Percentiles rank a stretch among this genome's conserved stretches.
Conservation (phyloP, 345 rosid genomes). For the Boechera retrofracta region DNA sequence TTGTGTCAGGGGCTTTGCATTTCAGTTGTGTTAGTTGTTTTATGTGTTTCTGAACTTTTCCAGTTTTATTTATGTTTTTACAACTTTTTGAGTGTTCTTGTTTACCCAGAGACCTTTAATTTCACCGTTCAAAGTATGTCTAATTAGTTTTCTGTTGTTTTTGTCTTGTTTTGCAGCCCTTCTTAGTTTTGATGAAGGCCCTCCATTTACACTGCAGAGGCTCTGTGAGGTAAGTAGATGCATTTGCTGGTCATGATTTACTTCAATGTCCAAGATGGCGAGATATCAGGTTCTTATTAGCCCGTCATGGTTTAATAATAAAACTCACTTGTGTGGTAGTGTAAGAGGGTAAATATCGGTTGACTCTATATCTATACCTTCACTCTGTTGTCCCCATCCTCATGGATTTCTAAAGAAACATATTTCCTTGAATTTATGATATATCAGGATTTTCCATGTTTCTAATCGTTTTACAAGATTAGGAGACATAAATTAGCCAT, state of each 20-base stretch:
- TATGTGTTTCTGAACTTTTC: neutral
- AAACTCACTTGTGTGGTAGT: neutral
- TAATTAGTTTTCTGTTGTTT: constrained; percentile 15
- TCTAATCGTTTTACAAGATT: neutral
- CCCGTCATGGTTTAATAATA: neutral
- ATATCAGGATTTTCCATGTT: neutral
- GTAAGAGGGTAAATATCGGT: neutral
- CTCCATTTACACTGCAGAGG: constrained; percentile 96
- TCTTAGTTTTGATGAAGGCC: constrained; percentile 76
- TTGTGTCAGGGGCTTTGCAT: neutral
- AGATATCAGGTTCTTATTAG: neutral
- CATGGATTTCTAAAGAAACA: constrained; percentile 2
- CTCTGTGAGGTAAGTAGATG: constrained; percentile 76
- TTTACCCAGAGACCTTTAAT: neutral
- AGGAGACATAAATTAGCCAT: constrained; percentile 1
- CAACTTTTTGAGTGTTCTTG: constrained; percentile 3
- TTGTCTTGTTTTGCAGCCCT: constrained; percentile 59
- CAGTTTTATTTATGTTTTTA: neutral
- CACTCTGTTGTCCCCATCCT: constrained; percentile 22
- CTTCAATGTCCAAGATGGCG: neutral
- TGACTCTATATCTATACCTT: constrained; percentile 8
- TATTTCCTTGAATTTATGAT: neutral
- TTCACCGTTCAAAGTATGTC: neutral
- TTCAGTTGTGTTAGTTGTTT: constrained; percentile 5
- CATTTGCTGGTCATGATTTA: constrained; percentile 14